A percentile compares a stretch with the other conserved stretches of the same genome.
Conservation (phyloP, 2,329 filamentous ascomycete species). For the Hymenoscyphus infarciens region DNA sequence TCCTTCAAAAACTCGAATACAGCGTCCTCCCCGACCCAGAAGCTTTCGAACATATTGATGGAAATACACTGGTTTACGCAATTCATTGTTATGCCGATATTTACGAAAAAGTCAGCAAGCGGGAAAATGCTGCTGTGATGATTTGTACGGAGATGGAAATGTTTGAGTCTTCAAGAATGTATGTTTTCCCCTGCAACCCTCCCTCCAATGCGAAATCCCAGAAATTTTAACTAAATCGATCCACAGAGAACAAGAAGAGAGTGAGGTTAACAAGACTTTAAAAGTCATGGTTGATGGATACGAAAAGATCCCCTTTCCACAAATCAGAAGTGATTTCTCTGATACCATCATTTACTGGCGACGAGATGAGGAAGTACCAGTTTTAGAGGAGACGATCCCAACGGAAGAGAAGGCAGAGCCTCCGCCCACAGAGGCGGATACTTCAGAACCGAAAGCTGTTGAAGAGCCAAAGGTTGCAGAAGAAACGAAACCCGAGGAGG, state of each 20-base stretch:
- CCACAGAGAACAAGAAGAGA: neutral
- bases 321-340: constrained; percentile 34
- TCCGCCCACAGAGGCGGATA: neutral
- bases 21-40: constrained; percentile 31
- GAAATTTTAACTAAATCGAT: neutral
- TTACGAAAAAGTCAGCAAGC: constrained; percentile 29
- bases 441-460: neutral
- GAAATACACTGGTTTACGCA: constrained; percentile 33
- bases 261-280: constrained; percentile 16
- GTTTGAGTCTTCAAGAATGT: constrained; percentile 29
- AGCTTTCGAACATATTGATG: constrained; percentile 28
- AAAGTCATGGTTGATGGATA: constrained; percentile 29
- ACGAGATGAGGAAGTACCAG: neutral
- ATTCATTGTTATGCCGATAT: constrained; percentile 36
- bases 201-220: neutral
- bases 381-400: neutral
- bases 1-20: constrained; percentile 28
- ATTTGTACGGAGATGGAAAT: constrained; percentile 33
- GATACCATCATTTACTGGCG: constrained; percentile 34
- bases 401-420: neutral
- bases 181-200: constrained; percentile 8
- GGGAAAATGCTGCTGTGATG: constrained; percentile 26
- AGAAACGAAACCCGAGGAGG: neutral
- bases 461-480: neutral
- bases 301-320: constrained; percentile 31